These are phyloP conservation scores for Penicillium taxi DNA, from an alignment of 495 filamentous ascomycete species.

Conservation along the genomic window DNA sequence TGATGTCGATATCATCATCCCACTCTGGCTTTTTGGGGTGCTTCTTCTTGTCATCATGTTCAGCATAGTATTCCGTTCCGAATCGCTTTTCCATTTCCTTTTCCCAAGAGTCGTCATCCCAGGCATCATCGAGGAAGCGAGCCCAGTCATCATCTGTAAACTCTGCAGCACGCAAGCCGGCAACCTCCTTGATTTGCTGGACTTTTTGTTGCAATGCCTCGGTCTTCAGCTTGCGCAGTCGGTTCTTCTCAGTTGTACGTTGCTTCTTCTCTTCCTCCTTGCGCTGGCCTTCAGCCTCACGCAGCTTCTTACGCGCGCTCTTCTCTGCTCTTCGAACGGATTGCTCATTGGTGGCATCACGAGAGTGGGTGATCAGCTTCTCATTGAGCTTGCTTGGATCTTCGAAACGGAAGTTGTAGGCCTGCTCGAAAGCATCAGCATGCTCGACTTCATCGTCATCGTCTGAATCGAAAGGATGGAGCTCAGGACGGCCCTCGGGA, in stretches of 20 bases:
- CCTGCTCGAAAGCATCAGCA: constrained; percentile 81
- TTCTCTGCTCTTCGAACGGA: constrained; percentile 78
- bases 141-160: constrained; percentile 69
- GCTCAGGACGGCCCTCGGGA: constrained; percentile 48
- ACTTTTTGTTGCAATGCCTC: constrained; percentile 81
- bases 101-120: constrained; percentile 82
- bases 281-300: constrained; percentile 67
- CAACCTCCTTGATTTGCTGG: constrained; percentile 74
- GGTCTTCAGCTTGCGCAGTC: constrained; percentile 76
- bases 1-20: constrained; percentile 96
- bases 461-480: constrained; percentile 81
- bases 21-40: constrained; percentile 85
- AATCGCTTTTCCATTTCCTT: constrained; percentile 79
- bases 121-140: constrained; percentile 73
- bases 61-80: constrained; percentile 80
- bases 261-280: constrained; percentile 71
- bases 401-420: constrained; percentile 97
- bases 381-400: constrained; percentile 80
- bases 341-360: constrained; percentile 69
- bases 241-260: constrained; percentile 71
- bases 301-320: constrained; percentile 62
- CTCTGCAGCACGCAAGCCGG: constrained; percentile 60
- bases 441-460: constrained; percentile 75
- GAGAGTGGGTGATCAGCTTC: constrained; percentile 72
- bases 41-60: constrained; percentile 45